Evolutionary conservation across 129 eudicot species (phyloP).

Genomic region (Gnaphalium uliginosum): DNA sequence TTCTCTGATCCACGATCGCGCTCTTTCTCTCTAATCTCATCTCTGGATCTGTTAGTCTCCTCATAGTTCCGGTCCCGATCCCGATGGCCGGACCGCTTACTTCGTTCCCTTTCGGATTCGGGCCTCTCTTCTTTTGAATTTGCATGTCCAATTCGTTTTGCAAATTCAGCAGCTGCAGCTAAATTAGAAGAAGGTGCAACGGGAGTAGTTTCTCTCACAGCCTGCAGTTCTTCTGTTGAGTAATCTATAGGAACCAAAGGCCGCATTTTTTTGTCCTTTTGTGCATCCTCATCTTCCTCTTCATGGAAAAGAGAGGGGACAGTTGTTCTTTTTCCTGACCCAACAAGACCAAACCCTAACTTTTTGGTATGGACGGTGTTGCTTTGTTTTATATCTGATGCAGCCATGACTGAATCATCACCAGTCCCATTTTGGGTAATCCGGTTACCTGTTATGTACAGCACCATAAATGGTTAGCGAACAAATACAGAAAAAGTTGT

Average conservation of each 20-base stretch:
- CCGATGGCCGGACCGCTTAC: slow-evolving; percentile 60
- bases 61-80: slow-evolving; percentile 45
- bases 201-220: slow-evolving; percentile 48
- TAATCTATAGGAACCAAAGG: slow-evolving; percentile 97
- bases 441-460: slow-evolving; percentile 50
- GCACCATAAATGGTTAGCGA: background rate
- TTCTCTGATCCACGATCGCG: slow-evolving; percentile 32
- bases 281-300: slow-evolving; percentile 96
- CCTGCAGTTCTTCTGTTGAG: slow-evolving; percentile 84
- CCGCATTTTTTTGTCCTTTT: slow-evolving; percentile 95
- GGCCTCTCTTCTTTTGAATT: slow-evolving; percentile 65
- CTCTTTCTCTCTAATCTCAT: slow-evolving; percentile 55
- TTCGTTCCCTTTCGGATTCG: slow-evolving; percentile 68
- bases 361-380: slow-evolving; percentile 55
- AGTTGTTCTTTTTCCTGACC: slow-evolving; percentile 86
- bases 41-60: slow-evolving; percentile 45
- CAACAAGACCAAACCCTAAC: slow-evolving; percentile 88
- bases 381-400: slow-evolving; percentile 47
- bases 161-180: slow-evolving; percentile 74
- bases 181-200: slow-evolving; percentile 57
- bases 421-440: slow-evolving; percentile 47
- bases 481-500: background rate
- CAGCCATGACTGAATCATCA: slow-evolving; percentile 45
- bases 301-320: slow-evolving; percentile 89
- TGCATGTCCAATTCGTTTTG: slow-evolving; percentile 59